Base-by-base conservation (phyloP, 768 basidiomycete genomes). In the Phanerochaete carnosa region DNA sequence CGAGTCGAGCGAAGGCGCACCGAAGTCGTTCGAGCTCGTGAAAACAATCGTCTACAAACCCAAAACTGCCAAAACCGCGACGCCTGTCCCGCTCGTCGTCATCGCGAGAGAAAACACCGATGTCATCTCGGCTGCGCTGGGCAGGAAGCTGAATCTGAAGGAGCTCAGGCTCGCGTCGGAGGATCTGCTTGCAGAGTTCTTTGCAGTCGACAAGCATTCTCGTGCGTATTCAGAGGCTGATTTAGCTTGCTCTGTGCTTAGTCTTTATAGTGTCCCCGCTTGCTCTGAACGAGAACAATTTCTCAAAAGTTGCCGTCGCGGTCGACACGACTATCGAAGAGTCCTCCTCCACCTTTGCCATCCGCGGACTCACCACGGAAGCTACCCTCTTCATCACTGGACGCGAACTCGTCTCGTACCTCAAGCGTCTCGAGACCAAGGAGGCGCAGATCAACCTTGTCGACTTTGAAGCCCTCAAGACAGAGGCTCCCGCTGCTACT, bases 41-140 rank as follows among this genome's bases (percentile, higher is more conserved):
- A 95, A 94, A 74, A 91, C 90, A 51, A 87, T 95, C 66, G 88
- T 96, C 58, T 96, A 93, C 87, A 98, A 98, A 72, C 95, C 95
- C 32, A 95, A 95, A 75, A 94, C 94, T 2, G 89, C 94, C n/a
- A 97, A 97, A 73, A 83, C 85, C 0, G 92, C 90, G 7, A 84
- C 82, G 30, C 86, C 93, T 1, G 82, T 93, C 55, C 95, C 94
- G 8, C 86, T 98, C 60, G 81, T 98, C 64, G 88, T 95, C 61
- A 83, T 98, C 72, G 92, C 92, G 11, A 80, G 85, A 68, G 94
- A 96, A 69, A 80, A 82, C 28, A 92, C 92, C n/a, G 90, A 95
- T 68, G 90, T 89, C 8, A 87, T 83, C 72, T 89, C 92, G 2
- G 81, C 79, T 3, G 82, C 86, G 13, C 82, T 97, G 63, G 90